These are phyloP conservation scores for Boletus vinaceobasis DNA, from an alignment of 768 basidiomycete genomes.

Conservation along the genomic window DNA sequence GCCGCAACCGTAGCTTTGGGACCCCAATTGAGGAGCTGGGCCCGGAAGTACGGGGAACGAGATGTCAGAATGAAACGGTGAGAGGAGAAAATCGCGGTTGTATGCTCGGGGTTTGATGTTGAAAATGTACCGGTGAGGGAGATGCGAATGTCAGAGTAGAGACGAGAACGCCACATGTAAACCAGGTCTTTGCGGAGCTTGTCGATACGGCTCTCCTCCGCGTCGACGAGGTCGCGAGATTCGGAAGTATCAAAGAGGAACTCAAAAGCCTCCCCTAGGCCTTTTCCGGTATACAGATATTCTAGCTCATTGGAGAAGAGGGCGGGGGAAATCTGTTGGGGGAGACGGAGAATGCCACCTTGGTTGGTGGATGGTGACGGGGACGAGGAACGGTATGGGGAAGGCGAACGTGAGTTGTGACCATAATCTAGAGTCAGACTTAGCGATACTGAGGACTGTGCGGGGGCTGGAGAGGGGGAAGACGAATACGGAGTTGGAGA, in stretches of 20 bases:
- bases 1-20: constrained; percentile 34
- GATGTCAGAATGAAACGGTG: constrained; percentile 93
- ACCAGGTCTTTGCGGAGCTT: constrained; percentile 91
- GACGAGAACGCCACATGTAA: constrained; percentile 93
- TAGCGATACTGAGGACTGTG: constrained; percentile 61
- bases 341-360: constrained; percentile 54
- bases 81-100: constrained; percentile 83
- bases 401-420: constrained; percentile 42
- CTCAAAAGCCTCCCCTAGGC: constrained; percentile 83
- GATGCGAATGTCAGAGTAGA: constrained; percentile 90
- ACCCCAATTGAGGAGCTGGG: constrained; percentile 70
- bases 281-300: constrained; percentile 91
- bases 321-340: constrained; percentile 67
- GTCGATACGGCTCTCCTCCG: constrained; percentile 61
- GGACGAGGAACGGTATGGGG: constrained; percentile 43
- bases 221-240: constrained; percentile 41
- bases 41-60: constrained; percentile 83
- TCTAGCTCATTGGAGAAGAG: constrained; percentile 90
- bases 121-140: constrained; percentile 69
- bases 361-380: constrained; percentile 44
- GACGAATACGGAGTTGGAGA: constrained; percentile 50
- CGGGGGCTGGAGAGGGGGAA: constrained; percentile 49
- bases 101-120: constrained; percentile 58
- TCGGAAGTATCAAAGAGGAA: constrained; percentile 72
- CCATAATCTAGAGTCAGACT: constrained; percentile 42